These are phyloP conservation scores for Microcyclosporella mali DNA, from an alignment of 2,329 filamentous ascomycete species.

Conservation along the genomic window DNA sequence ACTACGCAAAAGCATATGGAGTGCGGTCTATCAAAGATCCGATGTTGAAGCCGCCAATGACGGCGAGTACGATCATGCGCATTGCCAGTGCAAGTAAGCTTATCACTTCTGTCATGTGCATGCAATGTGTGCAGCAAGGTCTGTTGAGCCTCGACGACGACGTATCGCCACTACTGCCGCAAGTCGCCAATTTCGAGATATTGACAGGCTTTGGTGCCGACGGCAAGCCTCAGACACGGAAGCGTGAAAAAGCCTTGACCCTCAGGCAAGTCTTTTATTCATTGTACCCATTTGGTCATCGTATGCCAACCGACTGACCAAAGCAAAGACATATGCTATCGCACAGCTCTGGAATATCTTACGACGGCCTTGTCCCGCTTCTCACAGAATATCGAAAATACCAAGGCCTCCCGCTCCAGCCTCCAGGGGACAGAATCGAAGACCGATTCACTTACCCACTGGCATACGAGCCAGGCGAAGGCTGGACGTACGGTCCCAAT, in stretches of 20 bases:
- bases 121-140: constrained; percentile 51
- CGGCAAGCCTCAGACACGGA: not conserved
- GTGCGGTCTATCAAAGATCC: not conserved
- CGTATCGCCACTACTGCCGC: constrained; percentile 39
- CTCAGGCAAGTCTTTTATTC: too few species aligned
- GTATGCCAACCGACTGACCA: too few species aligned
- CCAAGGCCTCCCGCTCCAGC: not conserved
- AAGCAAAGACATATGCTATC: not conserved
- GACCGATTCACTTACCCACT: constrained; percentile 29
- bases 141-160: constrained; percentile 43
- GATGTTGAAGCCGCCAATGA: not conserved
- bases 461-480: constrained; percentile 44
- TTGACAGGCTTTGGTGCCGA: constrained; percentile 25
- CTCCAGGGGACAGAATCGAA: not conserved
- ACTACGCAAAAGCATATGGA: not conserved
- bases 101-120: constrained; percentile 45
- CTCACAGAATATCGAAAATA: not conserved
- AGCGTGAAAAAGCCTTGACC: not conserved
- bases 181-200: constrained; percentile 43
- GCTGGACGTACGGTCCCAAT: constrained; percentile 45
- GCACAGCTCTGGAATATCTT: not conserved
- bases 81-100: constrained; percentile 38
- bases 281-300: too few species aligned
- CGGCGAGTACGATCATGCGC: constrained; percentile 4
- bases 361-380: not conserved